Conservation (phyloP, 2,329 filamentous ascomycete species). For the Sporothrix curviconia region DNA sequence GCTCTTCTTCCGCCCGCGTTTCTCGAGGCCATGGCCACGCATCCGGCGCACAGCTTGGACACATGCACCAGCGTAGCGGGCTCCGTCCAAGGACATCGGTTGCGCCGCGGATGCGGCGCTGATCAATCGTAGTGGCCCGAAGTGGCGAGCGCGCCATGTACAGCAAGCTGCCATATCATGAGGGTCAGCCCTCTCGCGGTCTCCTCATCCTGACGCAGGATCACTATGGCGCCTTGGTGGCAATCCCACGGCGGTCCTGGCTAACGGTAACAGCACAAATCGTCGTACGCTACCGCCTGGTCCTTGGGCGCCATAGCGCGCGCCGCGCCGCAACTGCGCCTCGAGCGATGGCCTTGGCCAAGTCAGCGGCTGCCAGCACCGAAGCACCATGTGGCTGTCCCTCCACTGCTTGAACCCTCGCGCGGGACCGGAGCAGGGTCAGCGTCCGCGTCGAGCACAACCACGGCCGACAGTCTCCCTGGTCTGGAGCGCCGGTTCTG, state of each 20-base stretch:
- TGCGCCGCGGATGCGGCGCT: slow-evolving; percentile 91
- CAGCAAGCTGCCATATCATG: slow-evolving; percentile 84
- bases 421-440: too few relatives aligned
- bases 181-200: too few relatives aligned
- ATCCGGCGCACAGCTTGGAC: slow-evolving; percentile 48
- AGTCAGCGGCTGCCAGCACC: too few relatives aligned
- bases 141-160: too few relatives aligned
- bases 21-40: too few relatives aligned
- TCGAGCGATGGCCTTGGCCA: slow-evolving; percentile 44
- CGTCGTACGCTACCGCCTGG: slow-evolving; percentile 81
- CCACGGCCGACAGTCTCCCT: slow-evolving; percentile 73
- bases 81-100: slow-evolving; percentile 84
- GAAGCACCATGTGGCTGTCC: too few relatives aligned
- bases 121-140: slow-evolving; percentile 92
- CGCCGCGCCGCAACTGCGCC: slow-evolving; percentile 41
- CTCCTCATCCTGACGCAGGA: too few relatives aligned
- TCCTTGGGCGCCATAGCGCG: slow-evolving; percentile 51
- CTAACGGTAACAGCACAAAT: slow-evolving; percentile 80
- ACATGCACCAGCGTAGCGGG: slow-evolving; percentile 66
- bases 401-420: too few relatives aligned
- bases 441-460: slow-evolving; percentile 58
- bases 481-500: too few relatives aligned
- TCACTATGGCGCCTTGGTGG: slow-evolving; percentile 88
- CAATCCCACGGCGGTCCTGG: slow-evolving; percentile 90
- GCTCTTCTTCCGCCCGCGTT: too few relatives aligned